Conservation (phyloP, 192 early-diverging fungal species). For the Dispira simplex region DNA sequence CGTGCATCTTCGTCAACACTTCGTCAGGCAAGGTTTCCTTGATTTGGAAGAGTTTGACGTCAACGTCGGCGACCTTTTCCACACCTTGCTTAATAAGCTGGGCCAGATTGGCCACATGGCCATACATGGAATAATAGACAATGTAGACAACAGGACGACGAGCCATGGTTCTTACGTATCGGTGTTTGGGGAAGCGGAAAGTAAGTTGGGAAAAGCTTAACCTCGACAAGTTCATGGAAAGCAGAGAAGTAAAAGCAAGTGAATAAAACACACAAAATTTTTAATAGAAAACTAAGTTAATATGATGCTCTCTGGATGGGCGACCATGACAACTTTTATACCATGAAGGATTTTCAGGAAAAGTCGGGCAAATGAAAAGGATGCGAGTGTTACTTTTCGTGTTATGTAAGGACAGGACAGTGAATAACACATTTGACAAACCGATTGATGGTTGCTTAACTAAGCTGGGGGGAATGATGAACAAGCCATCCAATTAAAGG, state of each 20-base stretch:
- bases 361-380: too few relatives aligned
- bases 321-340: too few relatives aligned
- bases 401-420: too few relatives aligned
- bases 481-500: too few relatives aligned
- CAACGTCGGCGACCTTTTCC: constrained; percentile 25
- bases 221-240: neutral
- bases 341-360: too few relatives aligned
- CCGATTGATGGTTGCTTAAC: too few relatives aligned
- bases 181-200: neutral
- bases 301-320: too few relatives aligned
- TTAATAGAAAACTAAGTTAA: neutral
- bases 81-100: constrained; percentile 43
- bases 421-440: too few relatives aligned
- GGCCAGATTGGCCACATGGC: constrained; percentile 57
- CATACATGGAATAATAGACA: constrained; percentile 51
- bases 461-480: too few relatives aligned
- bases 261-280: neutral
- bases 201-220: neutral
- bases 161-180: neutral
- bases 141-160: constrained; percentile 35
- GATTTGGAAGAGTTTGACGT: constrained; percentile 36
- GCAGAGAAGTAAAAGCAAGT: neutral
- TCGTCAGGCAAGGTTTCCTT: constrained; percentile 48
- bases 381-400: too few relatives aligned
- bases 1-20: constrained; percentile 55